A percentile compares a stretch with the other conserved stretches of the same genome.
phyloP scores from a whole-genome alignment of 768 basidiomycete genomes.

The Tylopilus felleus region DNA sequence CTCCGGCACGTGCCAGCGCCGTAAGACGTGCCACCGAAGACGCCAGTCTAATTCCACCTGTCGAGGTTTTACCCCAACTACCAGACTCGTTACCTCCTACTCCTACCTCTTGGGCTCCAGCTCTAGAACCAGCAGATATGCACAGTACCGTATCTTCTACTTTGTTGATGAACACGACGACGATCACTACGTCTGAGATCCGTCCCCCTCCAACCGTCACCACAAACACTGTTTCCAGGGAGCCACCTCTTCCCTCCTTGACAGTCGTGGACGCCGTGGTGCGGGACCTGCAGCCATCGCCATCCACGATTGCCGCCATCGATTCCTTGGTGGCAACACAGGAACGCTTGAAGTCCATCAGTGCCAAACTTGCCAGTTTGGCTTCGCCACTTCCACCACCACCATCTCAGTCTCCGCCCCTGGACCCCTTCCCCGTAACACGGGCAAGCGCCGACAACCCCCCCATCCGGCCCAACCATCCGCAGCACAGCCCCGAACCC shows the following conservation, averaged over 20 bases:
- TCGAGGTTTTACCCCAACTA: conserved; percentile 23
- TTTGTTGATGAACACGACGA: not conserved
- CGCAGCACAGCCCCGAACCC: not conserved
- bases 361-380: conserved; percentile 9
- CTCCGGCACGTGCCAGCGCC: not conserved
- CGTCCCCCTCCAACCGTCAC: not conserved
- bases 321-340: conserved; percentile 11
- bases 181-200: not conserved
- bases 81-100: conserved; percentile 19
- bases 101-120: conserved; percentile 7
- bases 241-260: not conserved
- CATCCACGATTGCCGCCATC: not conserved
- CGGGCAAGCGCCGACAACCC: not conserved
- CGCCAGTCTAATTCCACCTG: conserved; percentile 30
- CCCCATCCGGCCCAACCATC: not conserved
- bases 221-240: not conserved
- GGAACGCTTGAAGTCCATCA: conserved; percentile 16
- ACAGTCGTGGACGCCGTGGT: not conserved
- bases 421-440: not conserved
- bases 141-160: not conserved
- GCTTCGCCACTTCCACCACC: not conserved
- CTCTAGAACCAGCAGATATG: not conserved
- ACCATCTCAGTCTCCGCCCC: conserved; percentile 11
- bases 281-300: not conserved
- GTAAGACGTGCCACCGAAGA: not conserved